Conservation (phyloP, 2,329 filamentous ascomycete genomes). For the Esteya vermicola region DNA sequence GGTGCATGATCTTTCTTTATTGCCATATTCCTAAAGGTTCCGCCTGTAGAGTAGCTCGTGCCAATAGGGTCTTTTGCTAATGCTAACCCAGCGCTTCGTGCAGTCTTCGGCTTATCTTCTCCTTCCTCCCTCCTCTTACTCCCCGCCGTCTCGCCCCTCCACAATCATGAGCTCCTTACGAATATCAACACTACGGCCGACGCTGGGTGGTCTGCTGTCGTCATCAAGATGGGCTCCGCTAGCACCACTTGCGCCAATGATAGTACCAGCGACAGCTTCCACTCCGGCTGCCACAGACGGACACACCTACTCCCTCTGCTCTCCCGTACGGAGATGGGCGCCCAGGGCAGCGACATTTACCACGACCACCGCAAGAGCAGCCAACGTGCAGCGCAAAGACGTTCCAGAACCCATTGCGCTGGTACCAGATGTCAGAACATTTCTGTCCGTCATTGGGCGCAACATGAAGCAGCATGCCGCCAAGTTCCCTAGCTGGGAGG, state of each 20-base stretch:
- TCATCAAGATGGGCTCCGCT: conserved; percentile 1
- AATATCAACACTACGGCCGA: conserved; percentile 13
- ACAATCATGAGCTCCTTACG: conserved; percentile 16
- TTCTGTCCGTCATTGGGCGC: conserved; percentile 84
- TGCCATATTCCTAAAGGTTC: neutral
- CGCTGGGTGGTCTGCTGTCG: conserved; percentile 15
- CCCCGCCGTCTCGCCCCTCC: neutral
- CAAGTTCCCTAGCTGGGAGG: conserved; percentile 85
- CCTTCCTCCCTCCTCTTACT: neutral
- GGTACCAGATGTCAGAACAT: conserved; percentile 71
- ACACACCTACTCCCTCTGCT: no score
- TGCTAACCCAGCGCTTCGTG: no score
- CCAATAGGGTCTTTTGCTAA: no score
- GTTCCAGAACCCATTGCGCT: conserved; percentile 66
- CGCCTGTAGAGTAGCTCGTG: no score
- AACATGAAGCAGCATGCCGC: conserved; percentile 65
- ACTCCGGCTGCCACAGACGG: no score
- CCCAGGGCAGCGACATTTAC: neutral
- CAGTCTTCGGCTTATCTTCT: neutral
- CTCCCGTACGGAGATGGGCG: neutral
- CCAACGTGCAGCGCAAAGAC: neutral
- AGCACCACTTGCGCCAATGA: neutral
- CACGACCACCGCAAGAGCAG: neutral
- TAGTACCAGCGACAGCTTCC: neutral
- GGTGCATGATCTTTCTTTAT: neutral